phyloP scores from a whole-genome alignment of 345 rosid species.

The Capsella bursapastoris region DNA sequence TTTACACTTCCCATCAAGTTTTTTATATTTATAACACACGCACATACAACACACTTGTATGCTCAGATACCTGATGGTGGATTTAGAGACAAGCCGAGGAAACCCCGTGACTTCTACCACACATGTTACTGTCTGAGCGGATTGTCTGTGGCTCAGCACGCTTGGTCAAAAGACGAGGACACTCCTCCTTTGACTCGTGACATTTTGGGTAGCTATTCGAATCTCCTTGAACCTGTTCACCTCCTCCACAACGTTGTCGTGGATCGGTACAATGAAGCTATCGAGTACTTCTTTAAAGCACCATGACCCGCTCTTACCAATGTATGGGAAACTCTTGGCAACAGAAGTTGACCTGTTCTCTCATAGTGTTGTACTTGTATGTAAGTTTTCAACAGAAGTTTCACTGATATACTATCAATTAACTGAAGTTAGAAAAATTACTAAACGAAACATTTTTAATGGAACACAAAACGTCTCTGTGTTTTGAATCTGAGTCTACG shows the following conservation, averaged over 20 bases:
- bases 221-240: conserved; percentile 77
- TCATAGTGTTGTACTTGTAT: conserved; percentile 19
- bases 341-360: neutral
- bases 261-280: conserved; percentile 69
- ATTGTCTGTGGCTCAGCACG: conserved; percentile 73
- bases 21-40: conserved; percentile 4
- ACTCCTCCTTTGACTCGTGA: conserved; percentile 61
- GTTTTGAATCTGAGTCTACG: no score
- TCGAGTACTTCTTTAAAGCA: conserved; percentile 53
- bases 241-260: conserved; percentile 77
- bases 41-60: neutral
- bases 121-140: conserved; percentile 97
- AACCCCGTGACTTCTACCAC: conserved; percentile 77
- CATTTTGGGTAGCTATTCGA: conserved; percentile 73
- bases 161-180: conserved; percentile 58
- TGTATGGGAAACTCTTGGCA: neutral
- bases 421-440: no score
- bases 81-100: conserved; percentile 87
- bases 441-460: no score
- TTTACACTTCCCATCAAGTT: neutral
- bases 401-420: neutral
- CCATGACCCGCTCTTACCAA: conserved; percentile 12
- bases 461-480: no score
- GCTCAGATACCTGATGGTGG: conserved; percentile 73
- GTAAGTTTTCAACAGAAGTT: conserved; percentile 4